Percentiles rank a stretch among this genome's conserved stretches.
Evolutionary conservation across 1,284 basidiomycete species (phyloP).

Genomic region (Melanopsichium pennsylvanicum): DNA sequence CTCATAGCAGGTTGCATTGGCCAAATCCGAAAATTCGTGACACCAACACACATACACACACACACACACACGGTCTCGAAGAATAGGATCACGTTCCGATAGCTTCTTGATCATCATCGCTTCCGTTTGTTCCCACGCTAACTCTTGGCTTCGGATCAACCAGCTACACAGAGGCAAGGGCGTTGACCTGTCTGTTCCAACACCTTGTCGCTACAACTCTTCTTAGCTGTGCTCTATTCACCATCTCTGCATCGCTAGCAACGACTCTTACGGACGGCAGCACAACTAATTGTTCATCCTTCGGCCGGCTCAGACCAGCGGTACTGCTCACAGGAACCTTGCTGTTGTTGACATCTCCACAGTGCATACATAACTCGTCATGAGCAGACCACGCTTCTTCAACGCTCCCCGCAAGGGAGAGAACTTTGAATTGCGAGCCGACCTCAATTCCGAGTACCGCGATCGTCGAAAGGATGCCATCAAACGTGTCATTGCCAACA

Average conservation of each 20-base stretch:
- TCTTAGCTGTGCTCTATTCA: too few species aligned
- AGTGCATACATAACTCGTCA: constrained; percentile 12
- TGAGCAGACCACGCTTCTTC: constrained; percentile 65
- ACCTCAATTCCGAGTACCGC: constrained; percentile 89
- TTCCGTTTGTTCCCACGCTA: too few species aligned
- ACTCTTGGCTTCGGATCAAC: neutral
- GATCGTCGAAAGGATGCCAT: constrained; percentile 98
- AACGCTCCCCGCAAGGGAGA: constrained; percentile 65
- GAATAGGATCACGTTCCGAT: neutral
- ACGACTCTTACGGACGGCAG: too few species aligned
- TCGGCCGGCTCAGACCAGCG: too few species aligned
- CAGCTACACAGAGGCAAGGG: neutral
- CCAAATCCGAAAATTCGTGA: constrained; percentile 18
- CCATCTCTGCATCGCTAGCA: too few species aligned
- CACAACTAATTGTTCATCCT: too few species aligned
- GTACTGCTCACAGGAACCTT: too few species aligned
- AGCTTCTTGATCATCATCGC: neutral
- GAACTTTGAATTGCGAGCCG: constrained; percentile 62
- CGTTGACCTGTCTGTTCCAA: too few species aligned
- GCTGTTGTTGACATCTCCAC: constrained; percentile 2
- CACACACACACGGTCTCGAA: neutral
- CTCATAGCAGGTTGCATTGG: too few species aligned
- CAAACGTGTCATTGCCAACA: constrained; percentile 82
- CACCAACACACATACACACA: constrained; percentile 9
- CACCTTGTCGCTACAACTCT: neutral